Base-by-base conservation (phyloP, 1,284 basidiomycete genomes). In the Tilletia walkeri region DNA sequence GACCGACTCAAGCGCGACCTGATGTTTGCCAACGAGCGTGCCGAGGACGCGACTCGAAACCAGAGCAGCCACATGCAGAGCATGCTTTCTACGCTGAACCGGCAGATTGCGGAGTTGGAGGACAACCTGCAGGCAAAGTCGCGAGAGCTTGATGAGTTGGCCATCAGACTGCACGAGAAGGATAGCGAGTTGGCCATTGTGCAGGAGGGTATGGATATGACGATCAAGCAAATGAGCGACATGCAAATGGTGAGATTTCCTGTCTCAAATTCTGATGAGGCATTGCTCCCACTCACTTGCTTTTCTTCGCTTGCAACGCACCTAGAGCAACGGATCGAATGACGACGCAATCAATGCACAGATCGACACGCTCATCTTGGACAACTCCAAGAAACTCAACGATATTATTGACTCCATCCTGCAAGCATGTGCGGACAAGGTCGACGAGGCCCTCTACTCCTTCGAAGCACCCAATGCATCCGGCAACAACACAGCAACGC, bases 341-440 rank as follows among this genome's bases (percentile, higher is more conserved):
- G 93, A 94, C 77, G 90, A 93, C 76, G 92, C 94, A 0, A 93
- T 93, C 73, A 93, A 94, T 81, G 92, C 93, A 14, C 94, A 98
- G 84, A 94, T 99, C 79, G 95, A 99, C 84, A 96, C 91, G 0
- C 88, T 99, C 77, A 96, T 99, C 76, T 87, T 99, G 72, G 96
- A 99, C 84, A 93, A 97, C 83, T 89, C 94, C 83, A 98, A 97
- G 87, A 96, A 98, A 86, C 88, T 99, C 79, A 99, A 99, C 85
- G 89, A 94, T 78, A 96, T 99, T 84, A 98, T 99, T 81, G 94
- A 99, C 85, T 99, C 96, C 3, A 98, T 99, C 82, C 87, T 99
- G 45, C 92, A 72, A 47, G 92, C 94, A 9, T 98, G 95, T 82
- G 92, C 95, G 48, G 92, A 95, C 78, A 98, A 98, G 85, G 90